A percentile compares a stretch with the other conserved stretches of the same genome.
phyloP scores from a whole-genome alignment of 768 basidiomycete genomes.

The Xanthoconium purpureum region DNA sequence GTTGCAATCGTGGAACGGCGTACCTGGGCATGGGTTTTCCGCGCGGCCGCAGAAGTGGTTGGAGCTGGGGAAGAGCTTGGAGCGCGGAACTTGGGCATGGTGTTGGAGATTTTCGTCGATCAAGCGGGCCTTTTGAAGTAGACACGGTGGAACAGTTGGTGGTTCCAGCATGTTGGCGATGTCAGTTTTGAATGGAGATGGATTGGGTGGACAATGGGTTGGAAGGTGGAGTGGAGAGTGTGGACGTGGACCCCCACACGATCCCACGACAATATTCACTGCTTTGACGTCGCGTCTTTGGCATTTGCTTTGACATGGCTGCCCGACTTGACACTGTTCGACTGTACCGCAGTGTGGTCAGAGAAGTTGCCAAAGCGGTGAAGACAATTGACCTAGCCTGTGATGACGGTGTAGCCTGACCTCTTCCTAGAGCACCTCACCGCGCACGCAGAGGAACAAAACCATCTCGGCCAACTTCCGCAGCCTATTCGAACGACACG shows the following conservation, averaged over 20 bases:
- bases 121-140: slow-evolving; percentile 18
- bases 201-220: slow-evolving; percentile 22
- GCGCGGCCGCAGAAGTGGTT: neutral
- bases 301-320: slow-evolving; percentile 25
- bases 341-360: slow-evolving; percentile 30
- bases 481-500: slow-evolving; percentile 43
- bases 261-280: slow-evolving; percentile 14
- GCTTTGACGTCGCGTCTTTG: slow-evolving; percentile 7
- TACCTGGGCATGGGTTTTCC: slow-evolving; percentile 6
- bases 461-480: slow-evolving; percentile 53
- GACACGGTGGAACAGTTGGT: neutral
- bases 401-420: neutral
- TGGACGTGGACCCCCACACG: slow-evolving; percentile 10
- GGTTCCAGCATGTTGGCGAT: slow-evolving; percentile 18
- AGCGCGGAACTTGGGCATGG: slow-evolving; percentile 18
- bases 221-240: neutral
- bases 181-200: slow-evolving; percentile 3
- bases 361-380: slow-evolving; percentile 31
- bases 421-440: slow-evolving; percentile 35
- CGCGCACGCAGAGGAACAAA: slow-evolving; percentile 38
- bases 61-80: slow-evolving; percentile 19
- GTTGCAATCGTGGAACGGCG: neutral
- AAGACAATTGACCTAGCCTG: neutral
- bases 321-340: slow-evolving; percentile 8
- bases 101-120: neutral